Base-by-base conservation (phyloP, 2,329 filamentous ascomycete species). In the Coniochaeta prunicola region DNA sequence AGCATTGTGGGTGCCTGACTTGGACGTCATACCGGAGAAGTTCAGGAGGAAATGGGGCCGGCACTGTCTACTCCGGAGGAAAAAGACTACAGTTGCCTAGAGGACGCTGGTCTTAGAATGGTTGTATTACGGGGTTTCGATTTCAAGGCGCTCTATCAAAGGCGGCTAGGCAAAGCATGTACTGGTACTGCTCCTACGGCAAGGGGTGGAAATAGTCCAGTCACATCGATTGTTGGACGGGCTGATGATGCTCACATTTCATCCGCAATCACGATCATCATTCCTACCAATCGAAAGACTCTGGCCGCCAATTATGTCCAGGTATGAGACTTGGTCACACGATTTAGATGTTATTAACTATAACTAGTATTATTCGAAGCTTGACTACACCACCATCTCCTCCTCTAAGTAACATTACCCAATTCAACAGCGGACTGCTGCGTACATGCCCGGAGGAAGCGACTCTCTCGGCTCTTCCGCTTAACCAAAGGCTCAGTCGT, bases 31-130 rank as follows among this genome's bases (percentile, higher is more conserved):
- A 15, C 92, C 92, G 0, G 79, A 85, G 45, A 80, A 80, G 60
- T 87, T 85, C 63, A 84, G 80, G 65, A 84, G 93, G 59, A 86
- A 85, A 72, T 97, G 92, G 91, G 94, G 92, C 19, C 80, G 85
- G 57, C 96, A 97, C 72, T 99, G 94, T 71, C 77, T 99, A 57
- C 74, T 97, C 63, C 82, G 83, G 67, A 84, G 77, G 67, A 69
- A 56, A 21, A 42, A 50, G 45, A 9, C 12, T n/a, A 3, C 45
- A 13, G 45, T 12, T n/a, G 45, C 13, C 45, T 50, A 50, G 45
- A 50, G 45, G 45, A 30, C 45, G 45, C 45, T 50, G 45, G 24
- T 50, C 26, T 50, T 9, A 26, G 13, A 13, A 10, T 45, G 40
- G 45, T 28, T 50, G 21, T n/a, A 17, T 6, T 26, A 26, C 40